A percentile compares a stretch with the other conserved stretches of the same genome.
Conservation (phyloP, 2,329 filamentous ascomycete genomes). For the Fusarium citri region DNA sequence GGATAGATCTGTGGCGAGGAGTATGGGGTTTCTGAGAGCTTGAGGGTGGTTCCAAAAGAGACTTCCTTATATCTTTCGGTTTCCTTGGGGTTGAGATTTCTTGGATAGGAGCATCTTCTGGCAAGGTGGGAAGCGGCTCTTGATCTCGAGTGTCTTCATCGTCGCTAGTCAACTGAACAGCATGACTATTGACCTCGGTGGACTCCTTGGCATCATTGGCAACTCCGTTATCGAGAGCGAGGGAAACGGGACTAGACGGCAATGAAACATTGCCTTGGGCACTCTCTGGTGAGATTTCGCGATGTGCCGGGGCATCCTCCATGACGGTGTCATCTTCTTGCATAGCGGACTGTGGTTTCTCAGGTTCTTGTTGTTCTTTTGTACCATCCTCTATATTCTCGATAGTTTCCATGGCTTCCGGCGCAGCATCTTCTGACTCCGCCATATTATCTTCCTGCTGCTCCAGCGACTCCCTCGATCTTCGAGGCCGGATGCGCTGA, state of each 20-base stretch:
- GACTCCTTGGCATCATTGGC: not conserved
- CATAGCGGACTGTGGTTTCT: not conserved
- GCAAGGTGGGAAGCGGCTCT: not conserved
- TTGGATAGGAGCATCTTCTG: not conserved
- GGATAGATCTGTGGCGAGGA: constrained; percentile 41
- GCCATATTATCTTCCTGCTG: not conserved
- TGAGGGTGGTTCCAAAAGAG: constrained; percentile 19
- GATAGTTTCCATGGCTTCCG: not conserved
- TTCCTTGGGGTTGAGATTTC: constrained; percentile 16
- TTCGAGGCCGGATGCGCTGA: not conserved
- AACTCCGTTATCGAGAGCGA: not conserved
- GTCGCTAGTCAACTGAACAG: not conserved
- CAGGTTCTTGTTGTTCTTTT: not conserved
- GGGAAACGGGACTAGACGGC: not conserved
- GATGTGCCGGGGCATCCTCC: not conserved
- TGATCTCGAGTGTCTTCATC: not conserved
- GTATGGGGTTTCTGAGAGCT: constrained; percentile 45
- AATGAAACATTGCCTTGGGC: not conserved
- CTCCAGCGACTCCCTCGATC: constrained; percentile 3
- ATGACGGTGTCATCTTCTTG: not conserved
- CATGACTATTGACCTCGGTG: not conserved
- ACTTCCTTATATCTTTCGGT: not conserved
- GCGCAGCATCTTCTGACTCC: not conserved
- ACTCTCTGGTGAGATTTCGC: not conserved
- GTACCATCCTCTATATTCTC: not conserved